A percentile compares a stretch with the other conserved stretches of the same genome.
These are phyloP conservation scores for Fusarium piperis DNA, from an alignment of 2,329 filamentous ascomycete genomes.

Conservation along the genomic window DNA sequence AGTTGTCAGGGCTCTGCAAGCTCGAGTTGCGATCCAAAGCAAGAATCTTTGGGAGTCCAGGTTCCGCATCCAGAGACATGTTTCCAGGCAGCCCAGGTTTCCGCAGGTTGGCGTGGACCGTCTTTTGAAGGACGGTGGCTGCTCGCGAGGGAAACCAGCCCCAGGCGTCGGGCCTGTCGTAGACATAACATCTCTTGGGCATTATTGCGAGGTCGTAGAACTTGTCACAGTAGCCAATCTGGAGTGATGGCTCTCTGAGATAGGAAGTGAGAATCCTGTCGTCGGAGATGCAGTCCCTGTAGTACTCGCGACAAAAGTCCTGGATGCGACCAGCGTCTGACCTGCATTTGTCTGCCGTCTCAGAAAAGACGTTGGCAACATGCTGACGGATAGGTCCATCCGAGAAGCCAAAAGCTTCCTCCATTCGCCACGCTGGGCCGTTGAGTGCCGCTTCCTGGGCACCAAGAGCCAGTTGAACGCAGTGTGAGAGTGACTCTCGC, in stretches of 20 bases:
- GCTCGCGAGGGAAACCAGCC: background rate
- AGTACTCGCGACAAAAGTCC: background rate
- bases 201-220: background rate
- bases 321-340: background rate
- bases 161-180: background rate
- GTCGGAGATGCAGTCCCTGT: background rate
- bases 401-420: background rate
- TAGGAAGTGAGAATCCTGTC: background rate
- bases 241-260: background rate
- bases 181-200: background rate
- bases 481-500: background rate
- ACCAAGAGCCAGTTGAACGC: background rate
- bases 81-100: background rate
- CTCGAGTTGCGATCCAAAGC: background rate
- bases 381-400: background rate
- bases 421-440: background rate
- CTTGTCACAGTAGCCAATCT: background rate
- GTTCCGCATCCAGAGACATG: background rate
- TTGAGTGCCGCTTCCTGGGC: background rate
- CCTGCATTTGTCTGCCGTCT: background rate
- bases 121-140: background rate
- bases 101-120: background rate
- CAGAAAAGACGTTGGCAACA: background rate
- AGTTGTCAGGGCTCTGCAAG: constrained; percentile 1
- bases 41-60: background rate